Evolutionary conservation across 805 yeast species (phyloP).

Genomic region (Yamadazyma paraphyllophila): DNA sequence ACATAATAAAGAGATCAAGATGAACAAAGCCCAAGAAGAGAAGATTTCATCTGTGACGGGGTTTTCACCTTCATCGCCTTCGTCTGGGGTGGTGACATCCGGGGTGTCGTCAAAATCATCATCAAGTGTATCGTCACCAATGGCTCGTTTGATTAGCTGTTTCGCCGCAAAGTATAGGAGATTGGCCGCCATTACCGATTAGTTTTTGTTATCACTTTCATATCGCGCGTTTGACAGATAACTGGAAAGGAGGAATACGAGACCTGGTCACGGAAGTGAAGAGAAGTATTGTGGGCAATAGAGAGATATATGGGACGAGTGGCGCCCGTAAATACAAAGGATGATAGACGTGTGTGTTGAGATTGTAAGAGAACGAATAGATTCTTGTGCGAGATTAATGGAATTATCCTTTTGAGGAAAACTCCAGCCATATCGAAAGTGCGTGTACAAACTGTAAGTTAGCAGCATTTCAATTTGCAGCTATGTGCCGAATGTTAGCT

Average conservation of each 20-base stretch:
- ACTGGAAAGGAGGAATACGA: neutral
- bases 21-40: conserved; percentile 96
- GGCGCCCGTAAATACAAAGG: too few relatives aligned
- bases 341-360: too few relatives aligned
- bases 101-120: conserved; percentile 38
- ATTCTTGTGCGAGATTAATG: too few relatives aligned
- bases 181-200: conserved; percentile 23
- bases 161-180: conserved; percentile 25
- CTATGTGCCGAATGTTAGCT: too few relatives aligned
- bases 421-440: too few relatives aligned
- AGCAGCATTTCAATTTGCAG: too few relatives aligned
- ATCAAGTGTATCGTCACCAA: conserved; percentile 15
- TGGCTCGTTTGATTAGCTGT: conserved; percentile 32
- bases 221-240: neutral
- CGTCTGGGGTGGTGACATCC: conserved; percentile 47
- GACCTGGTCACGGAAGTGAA: too few relatives aligned
- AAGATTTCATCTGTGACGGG: conserved; percentile 94
- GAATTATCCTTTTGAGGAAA: too few relatives aligned
- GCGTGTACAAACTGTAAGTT: too few relatives aligned
- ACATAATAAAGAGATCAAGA: conserved; percentile 72
- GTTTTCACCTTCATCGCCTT: conserved; percentile 55
- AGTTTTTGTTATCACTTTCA: neutral
- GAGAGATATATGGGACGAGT: too few relatives aligned
- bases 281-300: too few relatives aligned
- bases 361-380: too few relatives aligned